Evolutionary conservation across 495 filamentous ascomycete species (phyloP), one percentile per base, ranked within the genome.

Genomic region (Hypoxylon cercidicola): DNA sequence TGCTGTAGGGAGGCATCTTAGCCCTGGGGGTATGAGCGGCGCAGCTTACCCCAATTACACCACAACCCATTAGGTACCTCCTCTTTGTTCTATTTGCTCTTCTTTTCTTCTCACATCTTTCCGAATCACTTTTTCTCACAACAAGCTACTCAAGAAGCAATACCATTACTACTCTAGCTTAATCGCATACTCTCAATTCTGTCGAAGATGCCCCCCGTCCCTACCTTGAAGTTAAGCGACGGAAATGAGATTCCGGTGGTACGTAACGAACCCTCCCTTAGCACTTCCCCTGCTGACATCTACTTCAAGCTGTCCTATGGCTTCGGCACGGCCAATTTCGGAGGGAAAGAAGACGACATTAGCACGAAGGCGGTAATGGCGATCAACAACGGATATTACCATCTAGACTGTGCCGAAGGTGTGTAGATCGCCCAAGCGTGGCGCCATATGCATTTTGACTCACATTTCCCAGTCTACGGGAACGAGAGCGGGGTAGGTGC

Each of bases 381-480:
- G 1, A 85, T 93, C 62, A 84, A 86, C 44, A 73, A 87, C 23
- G 91, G 90, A 34, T 96, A 89, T 74, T 75, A 79, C 44, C 91
- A 95, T 69, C 80, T 93, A 10, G 92, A 96, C 75, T 85, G 88
- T 13, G 92, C 92, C 25, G 88, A 95, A 78, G 62, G 82, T 82
- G 63, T 28, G 56, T 19, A 28, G 25, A 41, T 20, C 47, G 19
- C 28, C 1, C 12, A 13, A 18, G 25, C n/a, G 25, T n/a, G 35
- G 5, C 7, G n/a, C n/a, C n/a, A n/a, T n/a, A 37, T 4, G 16
- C 15, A 20, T 35, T 54, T 2, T 28, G 25, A 68, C 20, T 3
- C 16, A 6, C 3, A 28, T 52, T 20, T 30, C 25, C 25, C 25
- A 90, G 89, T 82, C 55, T 95, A 96, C 77, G 82, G 84, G 60